Evolutionary conservation across 148 eudicot species (phyloP), one percentile per base, ranked within the genome.

Genomic region (Spergularia bocconei): DNA sequence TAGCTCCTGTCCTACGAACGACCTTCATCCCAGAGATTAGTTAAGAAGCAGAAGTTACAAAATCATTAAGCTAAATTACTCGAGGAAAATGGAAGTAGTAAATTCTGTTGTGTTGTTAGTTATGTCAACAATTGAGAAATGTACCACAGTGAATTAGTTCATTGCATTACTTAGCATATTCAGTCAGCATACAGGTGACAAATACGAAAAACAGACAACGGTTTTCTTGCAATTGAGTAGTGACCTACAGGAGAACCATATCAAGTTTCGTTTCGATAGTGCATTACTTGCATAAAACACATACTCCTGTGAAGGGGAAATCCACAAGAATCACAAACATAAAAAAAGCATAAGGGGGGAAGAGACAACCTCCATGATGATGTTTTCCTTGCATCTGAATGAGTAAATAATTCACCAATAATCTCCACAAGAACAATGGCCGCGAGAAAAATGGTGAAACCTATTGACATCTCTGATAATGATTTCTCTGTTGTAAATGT

Each of bases 401-500:
- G 73, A 13, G n/a, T 66, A 29, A 20, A 60, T 44, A 25, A 58
- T 62, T 85, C 81, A 82, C 83, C 88, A 86, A 44, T 80, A 82
- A 66, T 84, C 86, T 77, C 76, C 33, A 73, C 87, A 84, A 21
- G 80, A 85, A 74, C 88, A 87, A 72, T 72, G 61, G 50, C 85
- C 83, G 55, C 71, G 63, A 47, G 81, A 75, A 70, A 82, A 84
- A 74, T 70, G 83, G 77, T 84, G 86, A 79, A 85, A 84, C 70
- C 86, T 77, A 72, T 82, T 84, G 57, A 71, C 81, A 76, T 84
- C 82, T 73, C 86, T 85, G n/a, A 85, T 78, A 69, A 85, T 76
- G 70, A 82, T 84, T 36, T 84, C 86, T 71, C 85, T 80, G 25
- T 72, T 71, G 59, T 63, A 79, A 57, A 82, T 75, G 57, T 77